Base-by-base conservation (phyloP, 306 rosid species). In the Trifolium pratense region DNA sequence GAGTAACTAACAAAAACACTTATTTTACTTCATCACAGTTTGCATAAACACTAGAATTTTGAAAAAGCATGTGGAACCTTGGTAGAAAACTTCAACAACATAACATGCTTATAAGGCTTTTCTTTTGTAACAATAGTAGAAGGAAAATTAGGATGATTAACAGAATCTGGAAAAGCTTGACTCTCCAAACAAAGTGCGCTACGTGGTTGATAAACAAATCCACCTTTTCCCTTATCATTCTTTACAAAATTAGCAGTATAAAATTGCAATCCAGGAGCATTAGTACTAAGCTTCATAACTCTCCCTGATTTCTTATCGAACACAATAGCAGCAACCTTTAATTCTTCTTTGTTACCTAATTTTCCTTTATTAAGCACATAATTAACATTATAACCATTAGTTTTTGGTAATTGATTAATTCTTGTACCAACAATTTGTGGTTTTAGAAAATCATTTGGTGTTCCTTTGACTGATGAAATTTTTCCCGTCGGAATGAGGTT, bases 81-180 rank as follows among this genome's bases (percentile, higher is more conserved):
- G 29, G 83, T 81, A 5, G 91, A 89, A 63, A 92, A 90, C 85
- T 82, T 78, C 3, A 86, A 66, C 20, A 86, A 70, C 90, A 87
- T 85, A 36, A 15, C 9, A 68, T 89, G 97, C 10, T 73, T 84
- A 59, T 89, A 89, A 74, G 89, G 75, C 78, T 82, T 77, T 66
- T 78, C 77, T 1, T 87, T 89, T 16, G 79, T 88, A 25, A 92
- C 88, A 81, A 90, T 90, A 5, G 89, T 88, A 3, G 97, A 90
- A 4, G 94, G 96, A 62, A 92, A 92, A 77, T 85, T 86, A 26
- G 84, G 88, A 57, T 85, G 97, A 51, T 89, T 89, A 74, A 89
- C 92, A 0, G 90, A 81, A 36, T 92, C 92, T 4, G 96, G 93
- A 40, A 85, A 92, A 3, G 84, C 88, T 59, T 84, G 97, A 59